These are phyloP conservation scores for Wickerhamiella sorbophila DNA, from an alignment of 805 yeast species.

Conservation along the genomic window DNA sequence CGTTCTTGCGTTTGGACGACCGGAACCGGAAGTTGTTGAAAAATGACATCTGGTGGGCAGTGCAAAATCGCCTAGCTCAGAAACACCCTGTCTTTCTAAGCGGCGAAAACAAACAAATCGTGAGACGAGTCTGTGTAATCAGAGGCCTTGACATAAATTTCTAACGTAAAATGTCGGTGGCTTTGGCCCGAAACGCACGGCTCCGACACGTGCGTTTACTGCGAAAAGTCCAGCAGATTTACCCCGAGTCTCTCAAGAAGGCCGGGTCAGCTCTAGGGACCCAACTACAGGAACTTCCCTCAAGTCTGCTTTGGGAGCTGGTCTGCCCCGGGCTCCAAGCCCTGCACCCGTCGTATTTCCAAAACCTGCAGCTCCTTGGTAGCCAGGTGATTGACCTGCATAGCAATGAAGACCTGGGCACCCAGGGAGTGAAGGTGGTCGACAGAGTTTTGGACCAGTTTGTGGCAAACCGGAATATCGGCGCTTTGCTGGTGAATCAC, in stretches of 20 bases:
- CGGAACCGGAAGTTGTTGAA: slow-evolving; percentile 10
- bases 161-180: neutral
- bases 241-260: neutral
- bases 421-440: slow-evolving; percentile 13
- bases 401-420: slow-evolving; percentile 15
- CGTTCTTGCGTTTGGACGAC: slow-evolving; percentile 5
- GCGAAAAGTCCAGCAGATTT: neutral
- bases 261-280: slow-evolving; percentile 10
- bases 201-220: neutral
- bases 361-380: slow-evolving; percentile 8
- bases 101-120: neutral
- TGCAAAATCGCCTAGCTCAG: neutral
- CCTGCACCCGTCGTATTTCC: slow-evolving; percentile 7
- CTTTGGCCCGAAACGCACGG: neutral
- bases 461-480: slow-evolving; percentile 8
- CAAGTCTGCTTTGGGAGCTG: slow-evolving; percentile 11
- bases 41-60: slow-evolving; percentile 7
- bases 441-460: slow-evolving; percentile 7
- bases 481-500: neutral
- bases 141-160: too few relatives aligned
- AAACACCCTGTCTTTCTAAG: neutral
- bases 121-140: neutral
- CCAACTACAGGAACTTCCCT: slow-evolving; percentile 9
- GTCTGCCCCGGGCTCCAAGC: slow-evolving; percentile 13
- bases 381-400: slow-evolving; percentile 7